Conservation (phyloP, 805 yeast species). For the Phaffomyces antillensis region DNA sequence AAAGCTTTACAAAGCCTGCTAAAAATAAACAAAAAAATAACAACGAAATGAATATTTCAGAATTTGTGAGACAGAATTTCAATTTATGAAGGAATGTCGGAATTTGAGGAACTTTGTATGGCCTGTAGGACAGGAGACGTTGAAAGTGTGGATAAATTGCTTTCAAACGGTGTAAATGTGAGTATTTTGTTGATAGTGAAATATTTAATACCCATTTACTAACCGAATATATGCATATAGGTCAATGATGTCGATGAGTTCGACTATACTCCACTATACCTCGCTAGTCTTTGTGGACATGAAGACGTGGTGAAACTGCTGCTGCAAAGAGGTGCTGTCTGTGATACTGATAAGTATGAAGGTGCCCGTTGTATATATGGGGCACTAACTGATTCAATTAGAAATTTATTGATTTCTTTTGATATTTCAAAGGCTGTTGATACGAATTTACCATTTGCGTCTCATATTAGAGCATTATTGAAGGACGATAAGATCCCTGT, state of each 20-base stretch:
- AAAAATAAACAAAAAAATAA: neutral
- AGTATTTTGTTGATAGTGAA: slow-evolving; percentile 12
- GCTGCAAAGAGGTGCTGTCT: slow-evolving; percentile 61
- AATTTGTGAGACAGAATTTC: neutral
- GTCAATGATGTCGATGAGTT: slow-evolving; percentile 50
- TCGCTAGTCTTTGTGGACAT: slow-evolving; percentile 75
- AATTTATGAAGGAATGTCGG: slow-evolving; percentile 4
- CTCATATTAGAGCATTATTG: slow-evolving; percentile 50
- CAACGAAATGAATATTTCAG: neutral
- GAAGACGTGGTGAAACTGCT: slow-evolving; percentile 52
- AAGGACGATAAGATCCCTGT: slow-evolving; percentile 9
- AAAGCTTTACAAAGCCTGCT: too few species aligned
- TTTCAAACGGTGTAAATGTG: slow-evolving; percentile 45
- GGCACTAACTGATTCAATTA: slow-evolving; percentile 60
- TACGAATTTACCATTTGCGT: slow-evolving; percentile 62
- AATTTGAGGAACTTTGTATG: slow-evolving; percentile 42
- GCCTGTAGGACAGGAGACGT: slow-evolving; percentile 69
- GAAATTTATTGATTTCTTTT: slow-evolving; percentile 48
- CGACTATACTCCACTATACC: slow-evolving; percentile 68
- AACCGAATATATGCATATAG: slow-evolving; percentile 5
- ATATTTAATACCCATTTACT: neutral
- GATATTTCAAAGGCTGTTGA: slow-evolving; percentile 68
- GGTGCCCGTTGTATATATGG: slow-evolving; percentile 77
- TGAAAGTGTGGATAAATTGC: slow-evolving; percentile 52
- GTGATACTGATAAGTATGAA: slow-evolving; percentile 76